Percentiles rank a stretch among this genome's conserved stretches.
Evolutionary conservation across 148 eudicot genomes (phyloP).

Genomic region (Arctostaphylos glauca): DNA sequence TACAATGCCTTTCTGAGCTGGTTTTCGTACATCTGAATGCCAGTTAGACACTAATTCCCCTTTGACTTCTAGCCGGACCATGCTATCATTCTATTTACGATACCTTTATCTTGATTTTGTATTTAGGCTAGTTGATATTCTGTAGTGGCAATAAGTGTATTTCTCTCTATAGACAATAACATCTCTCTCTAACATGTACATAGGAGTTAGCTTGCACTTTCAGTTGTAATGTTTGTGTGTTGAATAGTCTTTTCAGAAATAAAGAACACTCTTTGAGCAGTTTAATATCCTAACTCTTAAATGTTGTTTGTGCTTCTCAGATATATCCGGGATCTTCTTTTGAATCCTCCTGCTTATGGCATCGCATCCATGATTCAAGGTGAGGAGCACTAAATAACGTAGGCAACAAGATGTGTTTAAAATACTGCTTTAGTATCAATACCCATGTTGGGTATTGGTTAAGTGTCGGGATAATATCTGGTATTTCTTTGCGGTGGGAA

Average conservation of each 20-base stretch:
- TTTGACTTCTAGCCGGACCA: neutral
- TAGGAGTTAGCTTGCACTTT: neutral
- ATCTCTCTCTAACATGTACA: neutral
- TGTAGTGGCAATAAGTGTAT: neutral
- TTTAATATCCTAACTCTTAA: conserved; percentile 4
- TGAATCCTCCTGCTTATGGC: conserved; percentile 92
- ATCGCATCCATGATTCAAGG: conserved; percentile 83
- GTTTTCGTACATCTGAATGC: neutral
- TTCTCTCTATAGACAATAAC: neutral
- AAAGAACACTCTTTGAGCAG: neutral
- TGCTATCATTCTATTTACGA: neutral
- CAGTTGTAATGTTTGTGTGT: neutral
- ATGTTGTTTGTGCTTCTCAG: conserved; percentile 33
- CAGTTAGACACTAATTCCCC: neutral
- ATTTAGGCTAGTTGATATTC: neutral
- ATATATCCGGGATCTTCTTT: conserved; percentile 92
- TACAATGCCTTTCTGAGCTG: neutral
- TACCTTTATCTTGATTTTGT: neutral
- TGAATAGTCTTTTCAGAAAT: neutral
- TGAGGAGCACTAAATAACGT: conserved; percentile 23
- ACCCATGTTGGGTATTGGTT: neutral
- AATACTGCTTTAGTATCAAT: neutral
- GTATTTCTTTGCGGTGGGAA: neutral
- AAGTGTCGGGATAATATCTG: neutral
- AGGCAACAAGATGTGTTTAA: neutral